These are phyloP conservation scores for Ophiostoma sp. DNA, from an alignment of 2,329 filamentous ascomycete species.

Conservation along the genomic window DNA sequence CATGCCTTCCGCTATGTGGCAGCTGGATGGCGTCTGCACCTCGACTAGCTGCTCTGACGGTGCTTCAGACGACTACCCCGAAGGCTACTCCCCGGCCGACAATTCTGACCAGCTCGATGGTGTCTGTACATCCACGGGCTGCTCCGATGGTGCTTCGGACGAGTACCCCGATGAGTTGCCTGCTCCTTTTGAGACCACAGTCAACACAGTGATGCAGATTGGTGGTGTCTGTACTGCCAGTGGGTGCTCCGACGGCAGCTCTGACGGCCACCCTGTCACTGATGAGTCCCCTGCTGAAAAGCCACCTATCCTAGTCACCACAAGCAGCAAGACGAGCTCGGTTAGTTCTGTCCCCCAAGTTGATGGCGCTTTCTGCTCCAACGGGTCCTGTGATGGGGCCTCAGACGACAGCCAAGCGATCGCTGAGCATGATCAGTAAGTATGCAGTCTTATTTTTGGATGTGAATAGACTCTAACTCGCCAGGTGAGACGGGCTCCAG, in stretches of 20 bases:
- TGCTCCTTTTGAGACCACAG: neutral
- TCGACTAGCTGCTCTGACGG: conserved; percentile 18
- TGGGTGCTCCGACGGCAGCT: conserved; percentile 10
- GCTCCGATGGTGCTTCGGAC: conserved; percentile 2
- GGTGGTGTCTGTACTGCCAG: conserved; percentile 7
- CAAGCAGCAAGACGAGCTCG: neutral
- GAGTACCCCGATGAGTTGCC: neutral
- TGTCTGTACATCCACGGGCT: conserved; percentile 6
- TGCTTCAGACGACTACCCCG: conserved; percentile 11
- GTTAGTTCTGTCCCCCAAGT: conserved; percentile 7
- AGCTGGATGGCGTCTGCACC: conserved; percentile 20
- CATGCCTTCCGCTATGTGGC: conserved; percentile 7
- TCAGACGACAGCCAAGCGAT: neutral
- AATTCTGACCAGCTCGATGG: conserved; percentile 5
- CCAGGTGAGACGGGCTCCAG: neutral
- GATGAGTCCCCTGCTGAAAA: neutral
- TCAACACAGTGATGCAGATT: conserved; percentile 5
- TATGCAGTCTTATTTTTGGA: neutral
- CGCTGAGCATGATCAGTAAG: neutral
- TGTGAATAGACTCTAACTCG: neutral
- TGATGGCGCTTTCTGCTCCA: conserved; percentile 7
- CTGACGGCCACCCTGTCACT: neutral
- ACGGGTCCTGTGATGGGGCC: conserved; percentile 8
- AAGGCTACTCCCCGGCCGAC: neutral
- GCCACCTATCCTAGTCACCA: neutral